Percentiles rank a stretch among this genome's conserved stretches.
Conservation (phyloP, 2,329 filamentous ascomycete species). For the Cytospora piceicola region DNA sequence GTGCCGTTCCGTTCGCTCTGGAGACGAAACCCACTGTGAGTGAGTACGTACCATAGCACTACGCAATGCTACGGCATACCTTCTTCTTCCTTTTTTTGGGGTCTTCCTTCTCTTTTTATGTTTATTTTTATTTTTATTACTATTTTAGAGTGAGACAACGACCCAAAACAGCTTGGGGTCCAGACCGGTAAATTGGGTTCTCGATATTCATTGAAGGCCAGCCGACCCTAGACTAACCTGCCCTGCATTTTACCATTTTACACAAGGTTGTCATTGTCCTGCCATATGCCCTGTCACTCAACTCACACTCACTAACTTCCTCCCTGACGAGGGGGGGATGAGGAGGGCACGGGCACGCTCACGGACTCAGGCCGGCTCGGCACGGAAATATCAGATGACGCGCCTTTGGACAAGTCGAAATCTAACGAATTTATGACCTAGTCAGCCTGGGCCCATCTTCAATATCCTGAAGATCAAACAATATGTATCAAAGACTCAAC, state of each 20-base stretch:
- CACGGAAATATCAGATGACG: constrained; percentile 2
- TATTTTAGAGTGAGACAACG: neutral
- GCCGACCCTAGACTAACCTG: neutral
- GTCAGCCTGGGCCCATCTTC: neutral
- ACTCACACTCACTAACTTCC: no score
- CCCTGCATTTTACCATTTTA: no score
- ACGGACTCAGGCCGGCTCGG: neutral
- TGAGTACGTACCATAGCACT: neutral
- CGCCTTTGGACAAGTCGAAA: constrained; percentile 1
- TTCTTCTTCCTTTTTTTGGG: no score
- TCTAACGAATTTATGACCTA: neutral
- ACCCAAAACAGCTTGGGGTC: neutral
- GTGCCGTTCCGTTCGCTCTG: constrained; percentile 1
- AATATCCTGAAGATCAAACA: neutral
- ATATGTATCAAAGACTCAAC: neutral
- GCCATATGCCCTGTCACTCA: neutral
- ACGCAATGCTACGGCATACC: neutral
- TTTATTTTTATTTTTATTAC: no score
- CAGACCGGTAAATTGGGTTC: neutral
- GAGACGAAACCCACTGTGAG: neutral
- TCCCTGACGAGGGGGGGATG: neutral
- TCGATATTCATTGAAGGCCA: neutral
- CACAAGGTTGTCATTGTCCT: no score
- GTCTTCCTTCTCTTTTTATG: no score
- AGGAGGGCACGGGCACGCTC: neutral